Conservation (phyloP, 345 rosid genomes). For the Brassica carinata region DNA sequence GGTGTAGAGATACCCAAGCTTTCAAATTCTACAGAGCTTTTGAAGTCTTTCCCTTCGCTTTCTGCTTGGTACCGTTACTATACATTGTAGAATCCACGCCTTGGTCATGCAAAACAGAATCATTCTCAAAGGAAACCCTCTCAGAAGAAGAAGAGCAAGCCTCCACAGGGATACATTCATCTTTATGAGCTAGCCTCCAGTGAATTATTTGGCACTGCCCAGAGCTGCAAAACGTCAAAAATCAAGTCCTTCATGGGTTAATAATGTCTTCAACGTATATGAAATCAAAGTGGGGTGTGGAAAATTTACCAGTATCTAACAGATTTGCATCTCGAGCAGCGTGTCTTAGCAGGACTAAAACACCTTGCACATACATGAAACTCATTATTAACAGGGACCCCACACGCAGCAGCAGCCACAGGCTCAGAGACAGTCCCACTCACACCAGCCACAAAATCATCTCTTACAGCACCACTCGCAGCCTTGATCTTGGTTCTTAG, state of each 20-base stretch:
- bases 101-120: conserved; percentile 39
- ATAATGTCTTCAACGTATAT: neutral
- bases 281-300: conserved; percentile 14
- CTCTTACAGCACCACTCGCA: conserved; percentile 14
- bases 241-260: conserved; percentile 4
- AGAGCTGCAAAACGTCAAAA: conserved; percentile 56
- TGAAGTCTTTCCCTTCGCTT: conserved; percentile 41
- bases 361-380: conserved; percentile 71
- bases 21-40: too few species aligned
- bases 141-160: conserved; percentile 51
- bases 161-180: conserved; percentile 61
- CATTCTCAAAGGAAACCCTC: conserved; percentile 43
- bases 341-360: conserved; percentile 70
- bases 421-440: conserved; percentile 9
- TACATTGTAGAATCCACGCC: conserved; percentile 40
- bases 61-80: conserved; percentile 42
- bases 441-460: conserved; percentile 27
- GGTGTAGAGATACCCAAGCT: too few species aligned
- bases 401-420: conserved; percentile 48
- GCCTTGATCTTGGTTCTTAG: conserved; percentile 22
- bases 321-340: conserved; percentile 88
- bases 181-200: conserved; percentile 82
- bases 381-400: conserved; percentile 52
- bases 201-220: conserved; percentile 94
- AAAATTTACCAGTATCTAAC: conserved; percentile 74